Evolutionary conservation across 2,329 filamentous ascomycete genomes (phyloP), one percentile per base, ranked within the genome.

Genomic region (Exophiala lecanii-corni): DNA sequence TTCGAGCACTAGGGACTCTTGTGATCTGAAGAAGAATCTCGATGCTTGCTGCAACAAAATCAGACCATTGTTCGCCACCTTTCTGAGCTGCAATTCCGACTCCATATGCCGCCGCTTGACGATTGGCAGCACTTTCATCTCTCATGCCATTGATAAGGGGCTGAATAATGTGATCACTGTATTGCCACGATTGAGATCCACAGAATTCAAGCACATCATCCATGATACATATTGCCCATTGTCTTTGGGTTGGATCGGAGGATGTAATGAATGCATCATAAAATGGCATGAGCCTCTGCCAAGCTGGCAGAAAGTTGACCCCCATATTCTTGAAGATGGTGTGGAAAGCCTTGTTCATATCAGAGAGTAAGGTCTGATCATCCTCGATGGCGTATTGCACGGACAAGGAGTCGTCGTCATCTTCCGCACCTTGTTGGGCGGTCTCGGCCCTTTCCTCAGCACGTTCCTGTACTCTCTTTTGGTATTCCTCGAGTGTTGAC

Each of bases 271-370:
- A 97, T 21, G 75, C 75, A 57, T 89, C 82, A 64, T 97, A 97
- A 43, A 88, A 94, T 9, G 76, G 72, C 64, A 95, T 80, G 17
- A 98, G 75, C 40, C 80, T 79, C 62, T 95, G 86, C 89, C 91
- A 98, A 31, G 87, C 74, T 4, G 82, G 84, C 41, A 98, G 75
- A 74, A 98, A 98, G 9, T 76, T 72, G 7, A 81, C 75, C 17
- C 87, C 86, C 62, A 96, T 89, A 69, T 95, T 89, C 74, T 97
- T 97, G 76, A 98, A 98, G 54, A 98, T 88, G 48, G 89, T 91
- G 68, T 98, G 92, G 77, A 94, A 98, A 1, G 92, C 91, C 74
- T 98, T 98, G 79, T 98, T 98, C 92, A 98, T 98, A 61, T 98
- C 92, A 2, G 89, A 95, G 32, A 98, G 76, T 13, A 98, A 75